Base-by-base conservation (phyloP, 1,139 yeast genomes). In the Kluyveromyces sp. region DNA sequence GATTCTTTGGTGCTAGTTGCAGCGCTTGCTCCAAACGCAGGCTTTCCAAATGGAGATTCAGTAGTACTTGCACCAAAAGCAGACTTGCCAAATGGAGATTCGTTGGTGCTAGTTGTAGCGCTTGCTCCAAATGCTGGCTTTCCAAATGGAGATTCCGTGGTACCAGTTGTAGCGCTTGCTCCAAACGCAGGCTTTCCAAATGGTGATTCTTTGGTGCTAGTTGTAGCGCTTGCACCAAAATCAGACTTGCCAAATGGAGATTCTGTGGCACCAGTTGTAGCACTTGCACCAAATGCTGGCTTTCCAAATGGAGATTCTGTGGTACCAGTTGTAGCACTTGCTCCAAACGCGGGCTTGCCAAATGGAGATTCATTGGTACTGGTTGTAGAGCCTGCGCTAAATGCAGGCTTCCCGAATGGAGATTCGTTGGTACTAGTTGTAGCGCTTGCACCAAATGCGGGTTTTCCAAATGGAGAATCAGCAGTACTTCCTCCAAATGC, bases 71-170 rank as follows among this genome's bases (percentile, higher is more conserved):
- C 21, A 15, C 65, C 66, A 46, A 58, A 57, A 0, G 55, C 37
- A 28, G 57, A 48, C 31, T 52, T 45, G n/a, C 61, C 63, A 50
- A 53, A 55, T 3, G 53, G 21, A 15, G 21, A 15, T 15, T 15
- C 46, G 4, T 57, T 44, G 28, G 35, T 40, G 5, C 45, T 39
- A n/a, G 34, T 7, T 36, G 21, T 15, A 15, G 21, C 1, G 21
- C 21, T 15, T 15, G 21, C 25, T 15, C 41, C 40, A 41, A 47
- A 48, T 2, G 41, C 34, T 4, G 47, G 37, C 41, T 45, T 50
- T 5, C 47, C 49, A 37, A 42, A 46, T 10, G 51, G 40, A 21
- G 37, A 35, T 6, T 28, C 41, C 1, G 21, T 15, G 21, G 45
- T 25, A 7, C 38, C 21, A n/a, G 25, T 26, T 10, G 21, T 41